These are phyloP conservation scores for Sanghuangporus baumii DNA, from an alignment of 1,284 basidiomycete genomes.

Conservation along the genomic window DNA sequence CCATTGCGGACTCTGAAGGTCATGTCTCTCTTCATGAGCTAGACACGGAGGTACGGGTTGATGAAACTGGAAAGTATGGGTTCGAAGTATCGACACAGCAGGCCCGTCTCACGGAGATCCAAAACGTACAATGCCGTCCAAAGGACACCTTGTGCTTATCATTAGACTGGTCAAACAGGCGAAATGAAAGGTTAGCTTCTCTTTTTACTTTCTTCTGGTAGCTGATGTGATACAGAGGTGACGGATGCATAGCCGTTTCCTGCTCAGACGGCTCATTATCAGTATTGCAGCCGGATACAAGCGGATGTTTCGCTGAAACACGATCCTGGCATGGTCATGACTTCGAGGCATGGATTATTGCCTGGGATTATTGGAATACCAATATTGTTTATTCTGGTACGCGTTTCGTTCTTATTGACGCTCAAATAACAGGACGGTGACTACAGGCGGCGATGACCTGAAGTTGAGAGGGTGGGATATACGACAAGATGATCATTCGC, in stretches of 20 bases:
- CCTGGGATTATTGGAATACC: conserved; percentile 83
- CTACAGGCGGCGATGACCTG: conserved; percentile 87
- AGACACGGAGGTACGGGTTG: conserved; percentile 37
- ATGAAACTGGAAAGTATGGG: neutral
- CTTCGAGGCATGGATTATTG: conserved; percentile 91
- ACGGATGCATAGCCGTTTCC: conserved; percentile 68
- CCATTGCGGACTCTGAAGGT: conserved; percentile 82
- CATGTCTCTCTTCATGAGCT: conserved; percentile 60
- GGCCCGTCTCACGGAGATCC: conserved; percentile 40
- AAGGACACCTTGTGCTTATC: conserved; percentile 73
- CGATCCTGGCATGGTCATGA: conserved; percentile 86
- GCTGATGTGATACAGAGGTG: conserved; percentile 29
- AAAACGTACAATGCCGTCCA: conserved; percentile 53
- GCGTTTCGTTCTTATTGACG: neutral
- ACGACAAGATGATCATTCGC: conserved; percentile 54
- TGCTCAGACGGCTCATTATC: conserved; percentile 73
- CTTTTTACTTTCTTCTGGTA: neutral
- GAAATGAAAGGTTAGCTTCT: conserved; percentile 22
- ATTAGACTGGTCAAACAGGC: conserved; percentile 80
- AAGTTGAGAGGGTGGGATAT: conserved; percentile 91
- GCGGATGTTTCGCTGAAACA: conserved; percentile 38
- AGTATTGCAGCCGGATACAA: conserved; percentile 45
- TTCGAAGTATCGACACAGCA: conserved; percentile 21
- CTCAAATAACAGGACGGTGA: neutral
- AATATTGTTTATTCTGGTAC: conserved; percentile 78